Percentiles rank a stretch among this genome's conserved stretches.
Evolutionary conservation across 495 filamentous ascomycete genomes (phyloP).

Genomic region (Neurospora intermedia): DNA sequence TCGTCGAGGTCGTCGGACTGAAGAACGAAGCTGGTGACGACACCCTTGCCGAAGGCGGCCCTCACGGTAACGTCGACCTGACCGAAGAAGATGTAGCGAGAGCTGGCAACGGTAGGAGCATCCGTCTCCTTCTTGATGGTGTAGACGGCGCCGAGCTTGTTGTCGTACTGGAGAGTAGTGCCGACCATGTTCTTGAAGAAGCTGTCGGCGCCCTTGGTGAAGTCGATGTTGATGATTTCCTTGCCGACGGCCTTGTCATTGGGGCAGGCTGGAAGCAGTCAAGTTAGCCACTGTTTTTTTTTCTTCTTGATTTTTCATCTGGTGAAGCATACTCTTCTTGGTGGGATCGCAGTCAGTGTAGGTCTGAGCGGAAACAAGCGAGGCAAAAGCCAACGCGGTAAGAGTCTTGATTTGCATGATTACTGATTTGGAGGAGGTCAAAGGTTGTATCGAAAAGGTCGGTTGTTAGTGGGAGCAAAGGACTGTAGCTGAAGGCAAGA

Average conservation of each 20-base stretch:
- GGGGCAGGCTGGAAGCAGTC: slow-evolving; percentile 43
- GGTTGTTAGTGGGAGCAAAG: neutral
- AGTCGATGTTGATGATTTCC: slow-evolving; percentile 58
- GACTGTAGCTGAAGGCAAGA: neutral
- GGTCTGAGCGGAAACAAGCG: slow-evolving; percentile 57
- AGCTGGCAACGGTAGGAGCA: slow-evolving; percentile 60
- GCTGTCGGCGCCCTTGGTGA: slow-evolving; percentile 52
- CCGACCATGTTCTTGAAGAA: slow-evolving; percentile 58
- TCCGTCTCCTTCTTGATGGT: slow-evolving; percentile 64
- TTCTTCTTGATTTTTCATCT: neutral
- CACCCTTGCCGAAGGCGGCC: slow-evolving; percentile 54
- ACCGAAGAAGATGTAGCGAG: slow-evolving; percentile 73
- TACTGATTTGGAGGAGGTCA: neutral
- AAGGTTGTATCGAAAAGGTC: neutral
- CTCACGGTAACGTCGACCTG: slow-evolving; percentile 55
- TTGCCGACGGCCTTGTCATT: slow-evolving; percentile 60
- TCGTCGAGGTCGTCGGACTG: slow-evolving; percentile 91
- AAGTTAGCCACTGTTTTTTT: neutral
- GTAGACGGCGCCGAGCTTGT: slow-evolving; percentile 61
- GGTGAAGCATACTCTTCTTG: slow-evolving; percentile 45
- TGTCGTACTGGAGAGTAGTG: slow-evolving; percentile 51
- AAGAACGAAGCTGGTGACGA: slow-evolving; percentile 78
- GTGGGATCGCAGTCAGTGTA: slow-evolving; percentile 66
- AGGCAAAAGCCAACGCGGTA: slow-evolving; percentile 30
- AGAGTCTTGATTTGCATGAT: slow-evolving; percentile 33